A percentile compares a stretch with the other conserved stretches of the same genome.
Conservation (phyloP, 1,139 yeast genomes). For the Kodamaea plutei region DNA sequence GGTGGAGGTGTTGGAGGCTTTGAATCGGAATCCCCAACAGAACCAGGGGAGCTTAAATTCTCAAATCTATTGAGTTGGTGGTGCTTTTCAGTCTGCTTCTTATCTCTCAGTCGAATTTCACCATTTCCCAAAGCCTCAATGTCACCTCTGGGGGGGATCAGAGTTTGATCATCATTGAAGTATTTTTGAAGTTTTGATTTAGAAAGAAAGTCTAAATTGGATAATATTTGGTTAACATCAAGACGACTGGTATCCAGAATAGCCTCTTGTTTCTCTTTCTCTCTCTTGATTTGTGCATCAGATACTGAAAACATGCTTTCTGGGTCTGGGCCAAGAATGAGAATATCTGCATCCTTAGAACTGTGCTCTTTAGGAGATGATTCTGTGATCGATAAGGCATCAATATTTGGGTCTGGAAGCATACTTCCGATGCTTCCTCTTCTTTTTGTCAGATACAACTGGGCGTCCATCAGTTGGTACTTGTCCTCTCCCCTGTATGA, state of each 20-base stretch:
- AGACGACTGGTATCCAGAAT: not conserved
- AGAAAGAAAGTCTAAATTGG: not conserved
- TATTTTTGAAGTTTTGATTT: no score
- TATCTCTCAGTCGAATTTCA: no score
- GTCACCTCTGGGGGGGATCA: slow-evolving; percentile 40
- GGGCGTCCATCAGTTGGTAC: no score
- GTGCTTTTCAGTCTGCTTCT: no score
- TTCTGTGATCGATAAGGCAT: slow-evolving; percentile 5
- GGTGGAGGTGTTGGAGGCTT: slow-evolving; percentile 1
- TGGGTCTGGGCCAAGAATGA: slow-evolving; percentile 1
- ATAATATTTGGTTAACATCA: not conserved
- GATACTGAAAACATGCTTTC: slow-evolving; percentile 4
- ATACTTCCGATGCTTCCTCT: slow-evolving; percentile 10
- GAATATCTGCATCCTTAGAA: slow-evolving; percentile 1
- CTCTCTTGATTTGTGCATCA: not conserved
- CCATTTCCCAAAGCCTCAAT: slow-evolving; percentile 18
- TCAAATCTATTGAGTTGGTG: not conserved
- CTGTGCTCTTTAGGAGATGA: slow-evolving; percentile 1
- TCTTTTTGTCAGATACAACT: no score
- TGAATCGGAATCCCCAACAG: not conserved
- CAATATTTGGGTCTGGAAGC: slow-evolving; percentile 16
- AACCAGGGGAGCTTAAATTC: no score
- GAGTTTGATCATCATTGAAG: slow-evolving; percentile 25
- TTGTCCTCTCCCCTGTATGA: no score
- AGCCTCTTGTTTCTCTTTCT: not conserved